Evolutionary conservation across 208 protist genomes (phyloP).

Genomic region (Wallacemonas rigidus): DNA sequence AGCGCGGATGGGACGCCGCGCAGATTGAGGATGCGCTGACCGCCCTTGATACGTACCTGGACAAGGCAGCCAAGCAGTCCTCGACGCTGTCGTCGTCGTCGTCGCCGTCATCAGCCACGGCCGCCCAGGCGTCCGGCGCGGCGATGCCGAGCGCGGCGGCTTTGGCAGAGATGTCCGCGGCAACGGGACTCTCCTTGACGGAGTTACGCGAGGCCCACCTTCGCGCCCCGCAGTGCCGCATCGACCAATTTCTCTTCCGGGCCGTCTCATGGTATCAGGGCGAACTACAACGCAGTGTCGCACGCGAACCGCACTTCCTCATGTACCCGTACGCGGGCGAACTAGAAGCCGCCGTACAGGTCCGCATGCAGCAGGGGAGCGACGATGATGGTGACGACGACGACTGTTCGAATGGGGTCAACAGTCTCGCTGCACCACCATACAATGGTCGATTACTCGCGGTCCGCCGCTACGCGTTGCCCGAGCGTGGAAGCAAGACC

Average conservation of each 20-base stretch:
- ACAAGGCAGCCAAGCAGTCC: not conserved
- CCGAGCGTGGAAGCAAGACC: constrained; percentile 35
- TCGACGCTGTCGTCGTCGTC: not conserved
- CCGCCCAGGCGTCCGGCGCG: not conserved
- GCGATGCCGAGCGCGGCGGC: not conserved
- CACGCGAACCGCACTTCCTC: constrained; percentile 13
- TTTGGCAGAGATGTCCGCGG: not conserved
- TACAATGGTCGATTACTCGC: constrained; percentile 13
- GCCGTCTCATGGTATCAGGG: constrained; percentile 10
- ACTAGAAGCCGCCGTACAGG: constrained; percentile 2
- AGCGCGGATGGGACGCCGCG: not conserved
- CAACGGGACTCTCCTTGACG: constrained; percentile 2
- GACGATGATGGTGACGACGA: constrained; percentile 21
- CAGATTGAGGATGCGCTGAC: not conserved
- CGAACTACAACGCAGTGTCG: not conserved
- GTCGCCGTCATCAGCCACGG: not conserved
- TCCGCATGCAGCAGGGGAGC: constrained; percentile 10
- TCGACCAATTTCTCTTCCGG: constrained; percentile 14
- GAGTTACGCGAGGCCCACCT: constrained; percentile 5
- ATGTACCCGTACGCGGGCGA: constrained; percentile 20
- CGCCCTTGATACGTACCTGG: not conserved
- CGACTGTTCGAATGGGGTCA: constrained; percentile 8
- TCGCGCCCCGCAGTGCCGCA: constrained; percentile 4
- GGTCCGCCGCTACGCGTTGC: constrained; percentile 22
- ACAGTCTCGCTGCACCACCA: not conserved